Base-by-base conservation (phyloP, 805 yeast species). In the Pichia ethanolica region DNA sequence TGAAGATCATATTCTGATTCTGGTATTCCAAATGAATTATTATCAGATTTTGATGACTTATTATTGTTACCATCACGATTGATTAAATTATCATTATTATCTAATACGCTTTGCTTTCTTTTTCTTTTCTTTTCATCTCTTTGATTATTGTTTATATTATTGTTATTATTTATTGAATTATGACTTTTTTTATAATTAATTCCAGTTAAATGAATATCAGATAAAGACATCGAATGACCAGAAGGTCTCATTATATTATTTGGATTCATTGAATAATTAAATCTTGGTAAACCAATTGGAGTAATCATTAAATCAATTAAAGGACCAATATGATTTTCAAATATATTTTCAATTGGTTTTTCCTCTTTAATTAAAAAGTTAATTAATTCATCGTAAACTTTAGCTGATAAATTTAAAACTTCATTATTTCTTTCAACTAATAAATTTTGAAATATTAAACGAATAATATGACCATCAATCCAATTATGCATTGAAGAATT, bases 211-310 rank as follows among this genome's bases (percentile, higher is more conserved):
- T 60, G 57, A 8, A 63, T 50, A 52, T 63, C 68, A 5, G 54
- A 44, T 25, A 57, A 55, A 5, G 57, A 68, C 61, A 56, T 62
- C 34, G 73, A 63, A 46, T 58, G 73, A 1, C 93, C 95, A 11
- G 95, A 85, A 0, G 97, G 96, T 55, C 86, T 79, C 61, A 91
- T 69, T 39, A 93, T 78, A 45, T 81, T 73, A n/a, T 74, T 70
- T 0, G 86, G 71, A 56, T 86, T 82, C 96, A 93, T 88, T 35
- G 81, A 78, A 65, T 88, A 93, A 58, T 83, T 86, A 63, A 84
- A 86, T 55, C 98, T 81, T 5, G 96, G 86, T 48, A 89, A 81
- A 53, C 99, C 99, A 51, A 93, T 86, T 3, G 99, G 99, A 0
- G 98, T 91, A 83, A 88, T 83, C 42, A 89, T 61, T 41, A 93